A percentile compares a stretch with the other conserved stretches of the same genome.
These are phyloP conservation scores for Beauveria sp. DNA, from an alignment of 2,329 filamentous ascomycete genomes.

Conservation along the genomic window DNA sequence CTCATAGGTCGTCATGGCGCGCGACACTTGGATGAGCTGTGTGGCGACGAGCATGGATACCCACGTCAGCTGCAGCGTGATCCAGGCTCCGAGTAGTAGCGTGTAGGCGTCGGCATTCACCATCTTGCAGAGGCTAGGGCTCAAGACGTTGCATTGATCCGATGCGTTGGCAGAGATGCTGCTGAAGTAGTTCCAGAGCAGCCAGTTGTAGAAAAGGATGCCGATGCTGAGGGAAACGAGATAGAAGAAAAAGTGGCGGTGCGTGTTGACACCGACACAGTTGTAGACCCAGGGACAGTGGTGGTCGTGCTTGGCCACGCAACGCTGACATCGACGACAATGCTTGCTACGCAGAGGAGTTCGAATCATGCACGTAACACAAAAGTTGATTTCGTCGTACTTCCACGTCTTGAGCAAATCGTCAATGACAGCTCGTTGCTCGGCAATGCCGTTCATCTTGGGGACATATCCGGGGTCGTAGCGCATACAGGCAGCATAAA, in stretches of 20 bases:
- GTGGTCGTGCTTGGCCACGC: constrained; percentile 93
- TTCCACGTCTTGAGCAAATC: constrained; percentile 79
- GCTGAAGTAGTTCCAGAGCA: constrained; percentile 67
- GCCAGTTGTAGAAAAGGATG: constrained; percentile 62
- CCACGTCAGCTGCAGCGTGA: constrained; percentile 80
- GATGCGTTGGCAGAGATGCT: constrained; percentile 45
- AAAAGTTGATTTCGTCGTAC: constrained; percentile 92
- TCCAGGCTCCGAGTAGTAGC: constrained; percentile 72
- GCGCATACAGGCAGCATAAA: constrained; percentile 79
- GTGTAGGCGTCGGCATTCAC: constrained; percentile 80
- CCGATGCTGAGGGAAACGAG: constrained; percentile 70
- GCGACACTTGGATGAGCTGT: constrained; percentile 84
- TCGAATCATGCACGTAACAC: constrained; percentile 87
- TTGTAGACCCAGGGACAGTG: constrained; percentile 99
- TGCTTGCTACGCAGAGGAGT: constrained; percentile 93
- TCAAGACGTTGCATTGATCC: constrained; percentile 64
- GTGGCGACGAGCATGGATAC: constrained; percentile 95
- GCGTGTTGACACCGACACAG: constrained; percentile 91
- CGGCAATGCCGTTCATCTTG: constrained; percentile 79
- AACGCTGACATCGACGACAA: constrained; percentile 83
- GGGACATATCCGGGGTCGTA: constrained; percentile 90
- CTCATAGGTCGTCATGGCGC: constrained; percentile 92
- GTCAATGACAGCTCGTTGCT: constrained; percentile 83
- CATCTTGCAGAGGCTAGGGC: constrained; percentile 65
- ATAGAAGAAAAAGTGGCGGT: constrained; percentile 92